These are phyloP conservation scores for Salix exigua DNA, from an alignment of 345 rosid genomes.

Conservation along the genomic window DNA sequence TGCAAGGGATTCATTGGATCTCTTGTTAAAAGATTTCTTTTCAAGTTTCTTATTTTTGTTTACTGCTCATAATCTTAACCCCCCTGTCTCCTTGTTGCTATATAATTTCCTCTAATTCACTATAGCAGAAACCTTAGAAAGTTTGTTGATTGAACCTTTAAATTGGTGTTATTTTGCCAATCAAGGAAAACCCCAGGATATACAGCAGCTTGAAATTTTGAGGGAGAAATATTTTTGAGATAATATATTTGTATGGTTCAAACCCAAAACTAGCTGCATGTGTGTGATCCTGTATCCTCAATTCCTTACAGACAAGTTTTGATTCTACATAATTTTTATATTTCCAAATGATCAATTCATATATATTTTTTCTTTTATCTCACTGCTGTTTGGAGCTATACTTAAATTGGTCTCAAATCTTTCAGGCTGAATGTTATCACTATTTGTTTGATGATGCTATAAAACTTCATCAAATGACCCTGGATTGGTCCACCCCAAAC, in stretches of 20 bases:
- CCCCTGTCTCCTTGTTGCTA: not conserved
- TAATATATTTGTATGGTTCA: not conserved
- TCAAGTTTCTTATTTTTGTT: not conserved
- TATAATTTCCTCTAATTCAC: not conserved
- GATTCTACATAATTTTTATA: not conserved
- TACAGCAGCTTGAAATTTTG: not conserved
- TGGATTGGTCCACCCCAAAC: slow-evolving; percentile 67
- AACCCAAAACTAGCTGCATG: not conserved
- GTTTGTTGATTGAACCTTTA: not conserved
- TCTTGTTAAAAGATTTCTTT: not conserved
- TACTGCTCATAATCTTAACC: not conserved
- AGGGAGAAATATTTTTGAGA: not conserved
- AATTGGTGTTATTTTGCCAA: not conserved
- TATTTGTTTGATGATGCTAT: slow-evolving; percentile 91
- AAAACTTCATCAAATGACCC: slow-evolving; percentile 76
- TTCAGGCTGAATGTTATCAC: slow-evolving; percentile 92
- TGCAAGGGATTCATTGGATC: not conserved
- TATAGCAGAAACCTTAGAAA: not conserved
- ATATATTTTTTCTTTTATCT: not conserved
- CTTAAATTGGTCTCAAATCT: slow-evolving; percentile 7
- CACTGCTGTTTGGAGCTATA: slow-evolving; percentile 4
- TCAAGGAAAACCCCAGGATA: not conserved
- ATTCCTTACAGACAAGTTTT: not conserved
- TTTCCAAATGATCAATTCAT: not conserved
- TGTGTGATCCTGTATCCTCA: not conserved